Percentiles rank a stretch among this genome's conserved stretches.
These are phyloP conservation scores for Rutstroemia sydowiana DNA, from an alignment of 2,329 filamentous ascomycete genomes.

Conservation along the genomic window DNA sequence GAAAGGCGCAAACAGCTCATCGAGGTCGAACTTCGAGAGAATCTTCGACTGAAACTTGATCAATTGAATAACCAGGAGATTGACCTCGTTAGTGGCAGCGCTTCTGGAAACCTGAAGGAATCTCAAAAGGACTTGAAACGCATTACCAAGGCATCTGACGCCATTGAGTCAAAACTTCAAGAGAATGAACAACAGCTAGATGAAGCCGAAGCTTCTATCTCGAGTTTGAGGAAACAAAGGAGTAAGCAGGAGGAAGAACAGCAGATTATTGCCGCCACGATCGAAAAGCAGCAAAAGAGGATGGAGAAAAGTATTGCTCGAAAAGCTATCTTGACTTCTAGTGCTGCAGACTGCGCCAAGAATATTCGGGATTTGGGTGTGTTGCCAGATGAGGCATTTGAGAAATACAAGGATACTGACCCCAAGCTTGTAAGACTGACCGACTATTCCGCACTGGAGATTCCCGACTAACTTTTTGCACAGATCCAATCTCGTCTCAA, in stretches of 20 bases:
- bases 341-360: slow-evolving; percentile 73
- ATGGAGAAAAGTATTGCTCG: slow-evolving; percentile 91
- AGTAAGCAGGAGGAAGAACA: slow-evolving; percentile 62
- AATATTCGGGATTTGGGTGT: slow-evolving; percentile 92
- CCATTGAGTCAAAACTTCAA: slow-evolving; percentile 60
- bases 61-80: slow-evolving; percentile 72
- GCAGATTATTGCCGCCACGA: slow-evolving; percentile 67
- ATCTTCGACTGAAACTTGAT: slow-evolving; percentile 78
- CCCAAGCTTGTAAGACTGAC: slow-evolving; percentile 60
- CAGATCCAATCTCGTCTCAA: slow-evolving; percentile 52
- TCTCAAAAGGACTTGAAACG: slow-evolving; percentile 76
- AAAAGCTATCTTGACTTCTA: slow-evolving; percentile 70
- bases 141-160: slow-evolving; percentile 58
- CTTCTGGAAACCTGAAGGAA: slow-evolving; percentile 63
- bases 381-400: slow-evolving; percentile 86
- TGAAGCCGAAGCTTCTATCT: slow-evolving; percentile 34
- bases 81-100: slow-evolving; percentile 56
- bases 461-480: slow-evolving; percentile 4
- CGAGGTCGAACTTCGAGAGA: slow-evolving; percentile 83
- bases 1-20: slow-evolving; percentile 76
- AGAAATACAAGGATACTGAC: slow-evolving; percentile 79
- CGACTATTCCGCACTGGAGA: too few species aligned
- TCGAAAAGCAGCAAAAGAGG: slow-evolving; percentile 78
- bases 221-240: slow-evolving; percentile 38
- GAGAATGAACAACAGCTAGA: slow-evolving; percentile 73